phyloP scores from a whole-genome alignment of 306 rosid genomes.

The Gillenia trifoliata region DNA sequence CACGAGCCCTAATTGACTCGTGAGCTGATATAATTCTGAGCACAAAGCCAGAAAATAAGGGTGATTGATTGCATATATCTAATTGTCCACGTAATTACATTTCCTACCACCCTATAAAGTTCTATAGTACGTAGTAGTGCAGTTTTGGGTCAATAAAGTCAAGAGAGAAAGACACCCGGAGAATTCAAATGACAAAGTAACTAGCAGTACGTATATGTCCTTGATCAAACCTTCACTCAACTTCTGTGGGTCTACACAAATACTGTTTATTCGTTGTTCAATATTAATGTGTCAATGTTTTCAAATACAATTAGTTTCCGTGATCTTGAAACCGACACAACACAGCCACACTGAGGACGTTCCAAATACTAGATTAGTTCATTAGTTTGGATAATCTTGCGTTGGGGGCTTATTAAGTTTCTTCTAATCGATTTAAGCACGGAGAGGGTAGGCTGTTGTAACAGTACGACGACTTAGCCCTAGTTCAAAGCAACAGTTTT shows the following conservation, averaged over 20 bases:
- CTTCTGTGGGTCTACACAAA: not conserved
- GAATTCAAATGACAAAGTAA: not conserved
- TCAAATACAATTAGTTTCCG: not conserved
- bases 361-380: not conserved
- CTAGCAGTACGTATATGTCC: not conserved
- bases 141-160: not conserved
- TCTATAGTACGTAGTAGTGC: not conserved
- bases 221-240: not conserved
- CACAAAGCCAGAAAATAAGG: constrained; percentile 21
- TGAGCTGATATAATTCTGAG: not conserved
- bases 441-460: too few relatives aligned
- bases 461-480: too few relatives aligned
- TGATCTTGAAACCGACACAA: not conserved
- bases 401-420: not conserved
- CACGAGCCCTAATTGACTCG: not conserved
- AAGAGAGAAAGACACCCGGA: not conserved
- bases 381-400: too few relatives aligned
- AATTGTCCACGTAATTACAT: not conserved
- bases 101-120: not conserved
- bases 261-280: not conserved
- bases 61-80: constrained; percentile 9
- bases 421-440: not conserved
- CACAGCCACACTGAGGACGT: not conserved
- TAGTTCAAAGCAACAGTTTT: too few relatives aligned
- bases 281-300: not conserved